Base-by-base conservation (phyloP, 768 basidiomycete species). In the Aureoboletus auriporus region DNA sequence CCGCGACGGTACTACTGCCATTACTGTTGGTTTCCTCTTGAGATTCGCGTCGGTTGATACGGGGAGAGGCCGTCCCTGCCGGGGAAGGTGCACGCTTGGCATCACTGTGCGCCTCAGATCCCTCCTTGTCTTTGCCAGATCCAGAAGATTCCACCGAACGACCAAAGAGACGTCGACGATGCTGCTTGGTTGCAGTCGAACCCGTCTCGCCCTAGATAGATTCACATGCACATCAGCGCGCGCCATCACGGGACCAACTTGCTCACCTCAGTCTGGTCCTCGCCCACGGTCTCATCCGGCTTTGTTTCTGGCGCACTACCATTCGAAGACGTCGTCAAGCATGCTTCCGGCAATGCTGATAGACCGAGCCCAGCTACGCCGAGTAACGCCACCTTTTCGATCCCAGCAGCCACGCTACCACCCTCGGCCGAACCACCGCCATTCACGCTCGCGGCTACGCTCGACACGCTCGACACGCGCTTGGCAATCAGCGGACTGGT, bases 241-340 rank as follows among this genome's bases (percentile, higher is more conserved):
- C 33, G 29, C 7, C 16, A 8, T 27, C 3, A 46, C 52, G 9
- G 1, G 31, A 40, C 34, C 39, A n/a, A 39, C 27, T 17, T 39
- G 69, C 80, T 46, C 55, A 88, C 89, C 62, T 91, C 89, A 58
- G 70, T 65, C 58, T 80, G 61, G 51, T 87, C 85, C 11, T 82
- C 83, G 5, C 68, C 70, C 28, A 50, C 63, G 5, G 56, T 57
- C 28, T 62, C 61, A 20, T 69, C 66, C 6, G 63, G 54, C 30
- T 60, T 59, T 11, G 68, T 69, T n/a, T 65, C 76, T 16, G 86
- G 65, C 7, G 76, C 76, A 14, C 76, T 69, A 50, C 86, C 86
- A 50, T 81, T 85, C 0, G 84, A 81, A 1, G 85, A 84, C 17
- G 81, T 60, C 8, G 67, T 64, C 46, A 85, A 60, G 8, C 78